Conservation (phyloP, 176 grass and related monocot genomes). For the Musa troglodytarum region DNA sequence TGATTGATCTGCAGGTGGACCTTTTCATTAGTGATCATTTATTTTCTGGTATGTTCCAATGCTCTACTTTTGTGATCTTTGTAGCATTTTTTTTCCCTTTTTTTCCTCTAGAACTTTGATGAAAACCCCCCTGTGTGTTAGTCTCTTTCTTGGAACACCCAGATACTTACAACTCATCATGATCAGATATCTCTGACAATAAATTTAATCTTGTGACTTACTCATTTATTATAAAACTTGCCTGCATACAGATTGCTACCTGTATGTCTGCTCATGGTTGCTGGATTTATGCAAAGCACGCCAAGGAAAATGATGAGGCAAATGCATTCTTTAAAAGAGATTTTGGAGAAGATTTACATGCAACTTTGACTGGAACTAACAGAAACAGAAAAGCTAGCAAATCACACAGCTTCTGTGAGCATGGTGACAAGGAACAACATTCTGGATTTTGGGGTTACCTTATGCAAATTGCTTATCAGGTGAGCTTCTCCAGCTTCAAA, state of each 20-base stretch:
- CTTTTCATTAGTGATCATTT: conserved; percentile 19
- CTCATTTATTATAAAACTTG: neutral
- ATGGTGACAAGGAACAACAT: neutral
- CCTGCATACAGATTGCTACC: conserved; percentile 10
- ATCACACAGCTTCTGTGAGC: neutral
- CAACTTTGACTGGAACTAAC: neutral
- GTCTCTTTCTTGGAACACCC: neutral
- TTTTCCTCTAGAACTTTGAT: neutral
- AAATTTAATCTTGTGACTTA: neutral
- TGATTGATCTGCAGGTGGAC: conserved; percentile 20
- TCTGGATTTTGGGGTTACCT: conserved; percentile 17
- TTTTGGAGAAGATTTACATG: conserved; percentile 5
- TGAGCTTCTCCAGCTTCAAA: neutral
- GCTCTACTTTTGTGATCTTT: neutral
- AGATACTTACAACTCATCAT: too few relatives aligned
- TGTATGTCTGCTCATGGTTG: conserved; percentile 23
- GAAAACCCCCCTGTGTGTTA: neutral
- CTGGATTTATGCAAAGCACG: conserved; percentile 11
- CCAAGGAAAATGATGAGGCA: neutral
- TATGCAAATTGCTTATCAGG: conserved; percentile 23
- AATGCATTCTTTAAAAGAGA: conserved; percentile 4
- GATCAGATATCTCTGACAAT: too few relatives aligned
- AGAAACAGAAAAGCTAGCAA: conserved; percentile 12
- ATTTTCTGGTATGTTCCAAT: conserved; percentile 15
- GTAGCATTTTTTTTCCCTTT: neutral